Evolutionary conservation across 2,329 filamentous ascomycete species (phyloP).

Genomic region (Venturia carpophila): DNA sequence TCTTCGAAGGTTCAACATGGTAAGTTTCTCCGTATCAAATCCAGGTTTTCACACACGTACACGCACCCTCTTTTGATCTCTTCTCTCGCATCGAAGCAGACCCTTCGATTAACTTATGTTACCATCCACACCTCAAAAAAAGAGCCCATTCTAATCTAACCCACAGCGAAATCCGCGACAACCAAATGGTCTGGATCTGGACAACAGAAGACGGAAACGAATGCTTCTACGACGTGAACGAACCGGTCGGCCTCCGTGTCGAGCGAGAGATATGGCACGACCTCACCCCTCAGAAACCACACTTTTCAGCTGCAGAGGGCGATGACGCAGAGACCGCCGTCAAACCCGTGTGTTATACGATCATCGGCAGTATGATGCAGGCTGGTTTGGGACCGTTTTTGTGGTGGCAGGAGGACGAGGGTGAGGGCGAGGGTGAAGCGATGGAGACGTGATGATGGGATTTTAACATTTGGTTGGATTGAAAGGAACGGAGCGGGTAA

Average conservation of each 20-base stretch:
- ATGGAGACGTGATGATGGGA: conserved; percentile 3
- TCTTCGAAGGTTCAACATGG: conserved; percentile 72
- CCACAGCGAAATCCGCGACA: conserved; percentile 19
- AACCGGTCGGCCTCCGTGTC: conserved; percentile 79
- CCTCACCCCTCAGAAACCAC: conserved; percentile 71
- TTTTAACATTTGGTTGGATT: too few relatives aligned
- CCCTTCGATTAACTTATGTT: too few relatives aligned
- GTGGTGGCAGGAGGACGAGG: conserved; percentile 36
- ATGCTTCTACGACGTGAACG: conserved; percentile 75
- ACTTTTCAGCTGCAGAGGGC: conserved; percentile 49
- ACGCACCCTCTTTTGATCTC: too few relatives aligned
- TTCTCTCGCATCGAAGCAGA: too few relatives aligned
- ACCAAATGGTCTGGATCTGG: conserved; percentile 79
- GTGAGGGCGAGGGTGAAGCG: neutral
- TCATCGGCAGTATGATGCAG: conserved; percentile 40
- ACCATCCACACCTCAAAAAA: conserved; percentile 15
- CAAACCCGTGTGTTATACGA: conserved; percentile 13
- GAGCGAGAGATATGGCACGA: conserved; percentile 86
- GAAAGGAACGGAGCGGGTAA: neutral
- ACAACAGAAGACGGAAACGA: conserved; percentile 51
- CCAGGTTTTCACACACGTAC: too few relatives aligned
- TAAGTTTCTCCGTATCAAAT: conserved; percentile 48
- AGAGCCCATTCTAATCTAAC: conserved; percentile 20
- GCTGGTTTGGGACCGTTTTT: conserved; percentile 40
- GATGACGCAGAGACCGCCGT: conserved; percentile 2